Conservation (phyloP, 1,284 basidiomycete genomes). For the Ustilago tritici region DNA sequence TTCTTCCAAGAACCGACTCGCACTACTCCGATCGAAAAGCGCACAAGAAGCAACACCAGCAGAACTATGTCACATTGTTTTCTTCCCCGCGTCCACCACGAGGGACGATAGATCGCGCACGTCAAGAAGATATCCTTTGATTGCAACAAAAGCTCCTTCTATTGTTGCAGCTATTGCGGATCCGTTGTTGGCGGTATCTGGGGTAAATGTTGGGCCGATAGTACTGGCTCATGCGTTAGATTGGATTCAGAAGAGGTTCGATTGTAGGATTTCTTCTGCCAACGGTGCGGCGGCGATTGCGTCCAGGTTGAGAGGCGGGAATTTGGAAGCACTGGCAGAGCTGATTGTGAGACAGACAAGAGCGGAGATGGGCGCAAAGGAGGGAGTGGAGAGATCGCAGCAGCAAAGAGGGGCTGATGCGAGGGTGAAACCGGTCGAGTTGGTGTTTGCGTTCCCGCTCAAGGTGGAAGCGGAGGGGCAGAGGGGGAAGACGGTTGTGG, state of each 20-base stretch:
- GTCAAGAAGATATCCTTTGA: conserved; percentile 36
- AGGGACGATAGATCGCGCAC: conserved; percentile 20
- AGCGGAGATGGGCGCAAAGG: conserved; percentile 14
- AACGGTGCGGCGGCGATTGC: conserved; percentile 30
- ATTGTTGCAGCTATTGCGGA: conserved; percentile 15
- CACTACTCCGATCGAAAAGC: conserved; percentile 13
- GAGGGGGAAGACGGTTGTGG: neutral
- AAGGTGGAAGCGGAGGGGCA: conserved; percentile 9
- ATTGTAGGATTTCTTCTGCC: conserved; percentile 43
- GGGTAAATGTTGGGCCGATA: conserved; percentile 28
- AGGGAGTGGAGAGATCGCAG: conserved; percentile 19
- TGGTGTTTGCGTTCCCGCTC: conserved; percentile 36
- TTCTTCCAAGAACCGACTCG: conserved; percentile 13
- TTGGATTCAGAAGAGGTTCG: conserved; percentile 54
- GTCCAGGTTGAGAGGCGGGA: conserved; percentile 25
- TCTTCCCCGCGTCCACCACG: conserved; percentile 32
- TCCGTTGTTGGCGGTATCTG: conserved; percentile 17
- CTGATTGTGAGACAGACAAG: conserved; percentile 45
- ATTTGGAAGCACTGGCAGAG: conserved; percentile 42
- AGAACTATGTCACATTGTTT: conserved; percentile 49
- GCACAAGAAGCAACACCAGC: conserved; percentile 36
- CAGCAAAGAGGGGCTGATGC: conserved; percentile 23
- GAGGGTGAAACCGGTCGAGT: conserved; percentile 41
- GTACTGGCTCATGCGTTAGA: conserved; percentile 47
- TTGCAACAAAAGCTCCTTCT: conserved; percentile 45